Base-by-base conservation (phyloP, 371 early-diverging fungal species). In the Fennellomyces sp. region DNA sequence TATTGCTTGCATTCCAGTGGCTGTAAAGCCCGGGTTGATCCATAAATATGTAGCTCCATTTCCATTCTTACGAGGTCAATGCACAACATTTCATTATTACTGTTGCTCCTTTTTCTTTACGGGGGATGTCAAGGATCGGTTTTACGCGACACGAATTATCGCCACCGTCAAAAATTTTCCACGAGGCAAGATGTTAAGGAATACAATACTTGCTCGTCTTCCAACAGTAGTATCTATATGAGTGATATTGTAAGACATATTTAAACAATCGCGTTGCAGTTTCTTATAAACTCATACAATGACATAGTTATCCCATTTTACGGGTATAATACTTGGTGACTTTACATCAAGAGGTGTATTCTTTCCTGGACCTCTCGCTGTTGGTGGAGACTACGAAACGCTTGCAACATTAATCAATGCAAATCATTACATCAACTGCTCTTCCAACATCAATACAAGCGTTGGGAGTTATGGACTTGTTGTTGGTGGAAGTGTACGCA, bases 211-310 rank as follows among this genome's bases (percentile, higher is more conserved):
- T n/a, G n/a, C n/a, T n/a, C n/a, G n/a, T n/a, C n/a, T n/a, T n/a
- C n/a, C n/a, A n/a, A n/a, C n/a, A n/a, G 41, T 21, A 41, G 21
- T 41, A n/a, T 6, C 10, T 21, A 15, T 19, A 13, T 41, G n/a
- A 41, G 41, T n/a, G 3, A 23, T 52, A 52, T 52, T 52, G 52
- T 52, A 41, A 41, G 41, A n/a, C n/a, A n/a, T n/a, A n/a, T n/a
- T n/a, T 21, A 10, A 41, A n/a, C 41, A 41, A 0, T 6, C n/a
- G 10, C 2, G 5, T 0, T 1, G 5, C 39, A 2, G 10, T 6
- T 5, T 19, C 21, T 19, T 41, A 5, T n/a, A 5, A 15, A 41
- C n/a, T 41, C 41, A 41, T 21, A 3, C 5, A 15, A n/a, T 7
- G 41, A 41, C 21, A 21, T n/a, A 41, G 41, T 21, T 41, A 19